phyloP scores from a whole-genome alignment of 1,284 basidiomycete species.

The Psilocybe mexicana region DNA sequence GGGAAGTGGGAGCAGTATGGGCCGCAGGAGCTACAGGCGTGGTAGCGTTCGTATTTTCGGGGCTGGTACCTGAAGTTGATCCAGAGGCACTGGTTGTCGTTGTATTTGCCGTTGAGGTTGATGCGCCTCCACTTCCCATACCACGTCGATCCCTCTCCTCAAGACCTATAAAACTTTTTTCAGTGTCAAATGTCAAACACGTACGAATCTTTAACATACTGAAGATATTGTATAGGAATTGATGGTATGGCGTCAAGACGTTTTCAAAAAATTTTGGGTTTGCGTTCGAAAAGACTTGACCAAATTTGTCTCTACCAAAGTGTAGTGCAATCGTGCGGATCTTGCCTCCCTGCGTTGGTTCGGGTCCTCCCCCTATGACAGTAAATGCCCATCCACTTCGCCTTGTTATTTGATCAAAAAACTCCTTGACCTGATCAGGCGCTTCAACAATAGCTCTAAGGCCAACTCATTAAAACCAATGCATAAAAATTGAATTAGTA shows the following conservation, averaged over 20 bases:
- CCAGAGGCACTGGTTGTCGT: no score
- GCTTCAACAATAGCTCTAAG: background rate
- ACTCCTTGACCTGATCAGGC: background rate
- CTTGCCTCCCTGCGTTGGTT: background rate
- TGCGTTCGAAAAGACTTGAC: background rate
- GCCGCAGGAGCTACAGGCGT: no score
- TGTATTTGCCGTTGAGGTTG: no score
- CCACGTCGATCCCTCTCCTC: background rate
- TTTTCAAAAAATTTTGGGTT: background rate
- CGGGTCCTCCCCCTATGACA: slow-evolving; percentile 1
- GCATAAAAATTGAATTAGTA: no score
- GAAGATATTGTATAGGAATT: slow-evolving; percentile 1
- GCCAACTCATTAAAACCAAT: background rate
- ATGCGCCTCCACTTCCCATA: no score
- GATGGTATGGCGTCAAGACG: slow-evolving; percentile 1
- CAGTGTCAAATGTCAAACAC: background rate
- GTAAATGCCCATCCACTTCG: slow-evolving; percentile 4
- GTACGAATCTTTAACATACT: background rate
- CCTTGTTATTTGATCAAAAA: background rate
- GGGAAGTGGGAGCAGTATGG: no score
- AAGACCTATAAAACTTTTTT: background rate
- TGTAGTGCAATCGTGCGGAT: slow-evolving; percentile 2
- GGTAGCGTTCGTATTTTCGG: no score
- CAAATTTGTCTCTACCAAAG: background rate
- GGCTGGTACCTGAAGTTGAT: no score